A percentile compares a stretch with the other conserved stretches of the same genome.
These are phyloP conservation scores for Penstemon eatonii DNA, from an alignment of 257 asterid genomes.

Conservation along the genomic window DNA sequence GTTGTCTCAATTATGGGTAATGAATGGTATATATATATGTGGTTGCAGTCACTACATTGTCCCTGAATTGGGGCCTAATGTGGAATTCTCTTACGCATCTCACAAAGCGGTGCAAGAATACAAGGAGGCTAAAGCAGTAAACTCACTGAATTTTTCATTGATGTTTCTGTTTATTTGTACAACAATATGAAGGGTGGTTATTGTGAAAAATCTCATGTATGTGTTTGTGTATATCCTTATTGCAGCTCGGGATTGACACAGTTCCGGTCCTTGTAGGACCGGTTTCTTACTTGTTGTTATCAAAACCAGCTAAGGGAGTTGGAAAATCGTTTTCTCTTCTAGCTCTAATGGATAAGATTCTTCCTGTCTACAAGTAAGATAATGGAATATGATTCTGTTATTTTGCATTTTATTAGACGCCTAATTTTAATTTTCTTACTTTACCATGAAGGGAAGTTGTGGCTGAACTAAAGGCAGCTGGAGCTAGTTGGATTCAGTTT, in stretches of 20 bases:
- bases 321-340: conserved; percentile 58
- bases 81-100: conserved; percentile 68
- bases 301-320: conserved; percentile 80
- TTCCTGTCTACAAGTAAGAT: conserved; percentile 75
- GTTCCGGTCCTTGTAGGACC: conserved; percentile 84
- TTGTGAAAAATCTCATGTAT: background rate
- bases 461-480: conserved; percentile 77
- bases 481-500: conserved; percentile 80
- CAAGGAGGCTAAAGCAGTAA: conserved; percentile 75
- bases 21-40: background rate
- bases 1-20: background rate
- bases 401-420: background rate
- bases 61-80: conserved; percentile 76
- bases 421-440: background rate
- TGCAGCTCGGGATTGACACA: conserved; percentile 74
- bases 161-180: background rate
- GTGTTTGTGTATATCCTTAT: background rate
- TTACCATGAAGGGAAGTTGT: conserved; percentile 60
- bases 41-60: conserved; percentile 74
- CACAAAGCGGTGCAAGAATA: conserved; percentile 81
- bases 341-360: conserved; percentile 69
- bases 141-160: background rate
- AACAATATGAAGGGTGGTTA: background rate
- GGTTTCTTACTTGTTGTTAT: conserved; percentile 66
- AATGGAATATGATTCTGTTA: background rate